Base-by-base conservation (phyloP, 805 yeast species). In the Wickerhamiella musiphila region DNA sequence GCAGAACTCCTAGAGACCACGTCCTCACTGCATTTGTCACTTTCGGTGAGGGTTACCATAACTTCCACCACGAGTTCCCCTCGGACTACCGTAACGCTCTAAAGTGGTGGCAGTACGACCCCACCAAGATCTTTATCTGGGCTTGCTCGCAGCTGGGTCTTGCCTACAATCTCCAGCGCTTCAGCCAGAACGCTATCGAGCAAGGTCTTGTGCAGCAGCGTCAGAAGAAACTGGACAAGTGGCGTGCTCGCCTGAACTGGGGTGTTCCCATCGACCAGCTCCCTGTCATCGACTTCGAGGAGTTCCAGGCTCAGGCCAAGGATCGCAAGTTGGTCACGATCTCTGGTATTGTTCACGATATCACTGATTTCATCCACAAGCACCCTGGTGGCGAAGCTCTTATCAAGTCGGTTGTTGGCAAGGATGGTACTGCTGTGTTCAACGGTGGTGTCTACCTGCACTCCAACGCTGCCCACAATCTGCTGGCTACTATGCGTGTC, bases 51-150 rank as follows among this genome's bases (percentile, higher is more conserved):
- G 86, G 93, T 4, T 72, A 72, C 55, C 92, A 82, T 54, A 84
- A 83, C 57, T 86, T 78, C 59, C 96, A 84, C 58, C 94, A 86
- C 58, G 94, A 82, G 57, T 84, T 84, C 54, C 93, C 94, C 5
- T 73, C 77, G 41, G 95, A 84, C 55, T 83, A 76, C 57, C 65
- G 94, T 39, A 73, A 73, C 42, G 79, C 83, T 5, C 58, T 68
- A 35, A 67, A 70, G 39, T 64, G 73, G 67, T 73, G 71, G 54
- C 74, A 76, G 29, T 76, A 70, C 53, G 96, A 84, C 53, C 94
- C 95, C 8, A 76, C 92, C 25, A 83, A 79, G 59, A 71, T 81
- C 74, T 60, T 70, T 31, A 63, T 84, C 33, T 64, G 64, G 54
- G 22, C 60, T 1, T 51, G 71, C 37, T 59, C 62, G 31, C 52